phyloP scores from a whole-genome alignment of 805 yeast species.

The Candida germanica region DNA sequence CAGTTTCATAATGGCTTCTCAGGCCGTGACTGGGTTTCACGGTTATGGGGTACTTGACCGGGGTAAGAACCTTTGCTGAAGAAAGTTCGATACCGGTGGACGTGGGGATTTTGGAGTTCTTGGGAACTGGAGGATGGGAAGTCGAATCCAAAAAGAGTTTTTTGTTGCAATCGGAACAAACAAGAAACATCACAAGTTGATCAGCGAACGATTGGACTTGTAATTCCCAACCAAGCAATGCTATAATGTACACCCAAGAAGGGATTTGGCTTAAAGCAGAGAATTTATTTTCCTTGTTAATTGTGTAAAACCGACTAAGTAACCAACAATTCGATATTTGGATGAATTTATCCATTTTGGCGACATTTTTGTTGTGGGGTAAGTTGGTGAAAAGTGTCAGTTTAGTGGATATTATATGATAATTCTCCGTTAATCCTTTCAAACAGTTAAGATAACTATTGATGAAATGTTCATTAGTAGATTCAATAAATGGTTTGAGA shows the following conservation, averaged over 20 bases:
- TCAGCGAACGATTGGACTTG: constrained; percentile 27
- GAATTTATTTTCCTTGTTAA: constrained; percentile 34
- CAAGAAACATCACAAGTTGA: constrained; percentile 26
- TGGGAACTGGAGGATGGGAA: constrained; percentile 7
- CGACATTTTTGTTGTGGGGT: background rate
- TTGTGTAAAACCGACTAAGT: constrained; percentile 25
- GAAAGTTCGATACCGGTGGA: constrained; percentile 18
- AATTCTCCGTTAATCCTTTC: constrained; percentile 26
- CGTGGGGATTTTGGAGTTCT: constrained; percentile 4
- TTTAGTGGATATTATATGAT: constrained; percentile 4
- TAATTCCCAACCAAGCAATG: constrained; percentile 37
- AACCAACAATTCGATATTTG: constrained; percentile 32
- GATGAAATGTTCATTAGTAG: constrained; percentile 28
- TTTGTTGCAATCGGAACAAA: constrained; percentile 37
- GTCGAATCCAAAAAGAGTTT: constrained; percentile 26
- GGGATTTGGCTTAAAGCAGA: constrained; percentile 23
- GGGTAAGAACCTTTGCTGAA: constrained; percentile 25
- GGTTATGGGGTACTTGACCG: constrained; percentile 26
- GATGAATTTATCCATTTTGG: constrained; percentile 4
- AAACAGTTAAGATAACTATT: constrained; percentile 26
- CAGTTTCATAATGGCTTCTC: constrained; percentile 17
- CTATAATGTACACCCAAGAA: constrained; percentile 31
- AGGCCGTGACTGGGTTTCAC: background rate
- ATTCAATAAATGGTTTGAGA: constrained; percentile 27
- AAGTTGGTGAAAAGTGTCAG: constrained; percentile 4